Conservation (phyloP, 257 asterid species). For the Solanum okadae region DNA sequence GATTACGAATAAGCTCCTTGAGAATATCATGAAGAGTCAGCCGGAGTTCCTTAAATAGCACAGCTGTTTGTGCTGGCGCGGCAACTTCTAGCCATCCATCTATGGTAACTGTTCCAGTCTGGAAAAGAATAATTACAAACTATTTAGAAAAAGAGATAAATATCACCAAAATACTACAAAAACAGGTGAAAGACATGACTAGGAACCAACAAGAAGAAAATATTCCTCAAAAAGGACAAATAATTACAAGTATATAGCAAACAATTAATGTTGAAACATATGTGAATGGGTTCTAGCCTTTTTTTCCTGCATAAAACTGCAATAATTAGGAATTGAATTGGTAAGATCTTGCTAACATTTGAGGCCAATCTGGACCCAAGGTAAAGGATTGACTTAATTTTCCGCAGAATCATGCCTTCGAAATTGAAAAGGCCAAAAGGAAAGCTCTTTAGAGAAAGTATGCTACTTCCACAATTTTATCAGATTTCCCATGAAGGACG, state of each 20-base stretch:
- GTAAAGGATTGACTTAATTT: not conserved
- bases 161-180: not conserved
- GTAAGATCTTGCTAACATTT: not conserved
- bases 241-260: not conserved
- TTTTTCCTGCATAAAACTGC: not conserved
- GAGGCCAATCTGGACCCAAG: not conserved
- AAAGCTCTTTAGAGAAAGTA: not conserved
- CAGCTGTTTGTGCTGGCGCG: constrained; percentile 96
- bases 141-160: not conserved
- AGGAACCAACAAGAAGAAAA: not conserved
- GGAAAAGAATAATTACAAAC: constrained; percentile 17
- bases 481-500: not conserved
- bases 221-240: not conserved
- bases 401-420: not conserved
- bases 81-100: constrained; percentile 85
- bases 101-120: constrained; percentile 65
- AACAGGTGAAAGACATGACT: not conserved
- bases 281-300: not conserved
- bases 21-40: constrained; percentile 68
- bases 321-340: not conserved
- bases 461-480: not conserved
- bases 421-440: not conserved
- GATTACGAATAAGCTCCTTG: constrained; percentile 74
- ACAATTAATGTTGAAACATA: not conserved
- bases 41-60: constrained; percentile 85